Base-by-base conservation (phyloP, 306 rosid species). In the Vigna mungo region DNA sequence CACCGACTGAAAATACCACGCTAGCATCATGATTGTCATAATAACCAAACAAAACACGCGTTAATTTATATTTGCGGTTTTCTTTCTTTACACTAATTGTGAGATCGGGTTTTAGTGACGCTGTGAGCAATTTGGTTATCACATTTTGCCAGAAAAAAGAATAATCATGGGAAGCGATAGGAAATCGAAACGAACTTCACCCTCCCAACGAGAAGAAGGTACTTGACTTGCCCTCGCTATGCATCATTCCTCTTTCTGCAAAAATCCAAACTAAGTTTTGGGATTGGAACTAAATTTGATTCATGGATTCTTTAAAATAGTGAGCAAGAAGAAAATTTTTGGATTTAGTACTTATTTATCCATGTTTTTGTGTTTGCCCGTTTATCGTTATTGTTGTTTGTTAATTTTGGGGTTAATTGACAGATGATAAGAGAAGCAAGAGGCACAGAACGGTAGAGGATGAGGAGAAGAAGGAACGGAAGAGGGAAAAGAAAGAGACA, bases 111-210 rank as follows among this genome's bases (percentile, higher is more conserved):
- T 68, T 68, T 6, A 68, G 14, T 14, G 20, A 7, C 15, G 23
- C 32, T 39, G 27, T 52, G 67, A 71, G 75, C 18, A 30, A 15
- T 30, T 21, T 53, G 41, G 8, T 44, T 72, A 14, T 46, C 43
- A 53, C 17, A 25, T 16, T 48, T 51, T 21, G 47, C 30, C 64
- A 5, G 48, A 60, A 60, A 51, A 71, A 11, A 39, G 3, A 25
- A 51, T 65, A 15, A 39, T 7, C 55, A 95, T 95, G 98, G 93
- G 96, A 80, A 92, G 96, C 89, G 97, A 92, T 14, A 78, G 93
- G 76, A 89, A 86, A 83, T 79, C 90, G 8, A 87, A 87, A 82
- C 84, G 90, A 74, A 48, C 91, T 75, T 88, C 96, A 7, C 83
- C 76, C 14, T 88, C 93, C 5, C 78, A 92, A 51, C 87, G 89